phyloP scores from a whole-genome alignment of 2,329 filamentous ascomycete species.

The Juglanconis juglandina region DNA sequence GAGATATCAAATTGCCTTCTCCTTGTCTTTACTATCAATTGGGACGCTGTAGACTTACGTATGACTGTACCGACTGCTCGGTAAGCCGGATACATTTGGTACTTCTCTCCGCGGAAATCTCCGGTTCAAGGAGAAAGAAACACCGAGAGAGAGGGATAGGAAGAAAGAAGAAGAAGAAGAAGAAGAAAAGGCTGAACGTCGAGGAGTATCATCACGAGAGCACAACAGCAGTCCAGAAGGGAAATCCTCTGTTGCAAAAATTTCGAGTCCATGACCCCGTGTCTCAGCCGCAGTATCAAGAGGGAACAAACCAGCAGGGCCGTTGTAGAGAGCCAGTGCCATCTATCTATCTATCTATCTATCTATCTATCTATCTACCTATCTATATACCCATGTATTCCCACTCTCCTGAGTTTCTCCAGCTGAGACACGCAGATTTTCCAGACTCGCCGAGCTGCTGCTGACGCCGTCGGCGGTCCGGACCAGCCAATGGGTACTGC shows the following conservation, averaged over 20 bases:
- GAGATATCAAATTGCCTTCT: too few relatives aligned
- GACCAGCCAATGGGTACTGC: constrained; percentile 11
- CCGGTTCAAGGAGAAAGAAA: too few relatives aligned
- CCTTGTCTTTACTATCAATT: too few relatives aligned
- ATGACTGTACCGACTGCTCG: too few relatives aligned
- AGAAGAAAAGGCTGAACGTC: background rate
- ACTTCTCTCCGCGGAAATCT: too few relatives aligned
- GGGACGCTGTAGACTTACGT: too few relatives aligned
- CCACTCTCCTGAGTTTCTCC: background rate
- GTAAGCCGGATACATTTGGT: too few relatives aligned
- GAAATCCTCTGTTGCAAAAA: background rate
- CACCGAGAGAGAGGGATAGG: too few relatives aligned
- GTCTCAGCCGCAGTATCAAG: constrained; percentile 1
- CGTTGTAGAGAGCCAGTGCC: background rate
- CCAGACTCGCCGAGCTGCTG: background rate
- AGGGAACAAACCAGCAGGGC: background rate
- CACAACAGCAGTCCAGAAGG: background rate
- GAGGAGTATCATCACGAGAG: background rate
- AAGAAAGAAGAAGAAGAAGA: too few relatives aligned
- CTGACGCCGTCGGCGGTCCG: background rate
- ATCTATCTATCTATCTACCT: too few relatives aligned
- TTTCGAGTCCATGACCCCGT: background rate
- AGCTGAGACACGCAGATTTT: background rate
- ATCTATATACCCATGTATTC: too few relatives aligned
- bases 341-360: too few relatives aligned